Evolutionary conservation across 495 filamentous ascomycete species (phyloP), one percentile per base, ranked within the genome.

Genomic region (Hypoxylon trugodes): DNA sequence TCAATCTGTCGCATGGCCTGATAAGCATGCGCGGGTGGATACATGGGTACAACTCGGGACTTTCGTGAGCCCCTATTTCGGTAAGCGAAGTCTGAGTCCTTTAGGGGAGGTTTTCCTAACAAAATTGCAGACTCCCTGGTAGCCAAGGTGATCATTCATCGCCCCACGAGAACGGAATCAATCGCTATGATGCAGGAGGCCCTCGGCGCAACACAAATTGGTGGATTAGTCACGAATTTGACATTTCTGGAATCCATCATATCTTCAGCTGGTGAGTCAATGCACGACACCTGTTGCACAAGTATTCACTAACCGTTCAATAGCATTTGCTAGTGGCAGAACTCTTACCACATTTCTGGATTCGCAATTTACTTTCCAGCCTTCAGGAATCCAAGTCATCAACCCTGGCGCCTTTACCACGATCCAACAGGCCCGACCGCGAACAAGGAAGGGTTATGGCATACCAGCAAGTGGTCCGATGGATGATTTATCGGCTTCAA

Each of bases 11-110:
- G 63, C 81, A 32, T 87, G 80, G 81, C 71, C 74, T 30, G 64
- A 75, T 37, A 43, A 76, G 0, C 49, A 71, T 7, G 71, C 75
- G 19, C 77, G 86, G 26, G 80, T 88, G 35, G 86, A 89, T 64
- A 87, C 86, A 2, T 89, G 85, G 84, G 78, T 88, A 3, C 77
- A 78, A 30, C 79, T 77, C 1, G 86, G 86, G 8, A 78, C 79
- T 8, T 77, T 76, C 25, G 76, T 88, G 15, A 79, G 81, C 12
- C 75, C 84, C 36, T 75, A 81, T 61, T 87, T 87, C 57, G 82
- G 77, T 81, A 50, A 21, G 73, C 68, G 13, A 21, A 36, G 9
- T 18, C 19, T n/a, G 25, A 18, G 7, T 18, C 4, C 2, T 1
- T 12, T n/a, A 4, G 7, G 3, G 8, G 30, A 4, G 32, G 15